Percentiles rank a stretch among this genome's conserved stretches.
phyloP scores from a whole-genome alignment of 176 grass and related monocot genomes.

The Calamus simplicifolius region DNA sequence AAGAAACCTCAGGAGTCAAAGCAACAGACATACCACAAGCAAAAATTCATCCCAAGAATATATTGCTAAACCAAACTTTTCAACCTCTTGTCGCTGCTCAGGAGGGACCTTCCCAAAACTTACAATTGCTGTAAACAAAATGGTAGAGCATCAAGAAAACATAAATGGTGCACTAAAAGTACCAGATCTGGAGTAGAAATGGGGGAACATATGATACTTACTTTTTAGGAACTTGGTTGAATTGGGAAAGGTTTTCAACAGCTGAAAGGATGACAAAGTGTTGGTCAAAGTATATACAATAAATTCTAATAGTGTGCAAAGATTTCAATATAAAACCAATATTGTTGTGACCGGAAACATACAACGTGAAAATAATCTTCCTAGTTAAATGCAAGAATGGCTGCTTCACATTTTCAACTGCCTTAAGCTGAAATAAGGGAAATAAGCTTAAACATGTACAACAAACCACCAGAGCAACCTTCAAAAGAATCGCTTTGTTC shows the following conservation, averaged over 20 bases:
- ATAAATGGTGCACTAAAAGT: not conserved
- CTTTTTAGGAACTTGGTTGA: conserved; percentile 66
- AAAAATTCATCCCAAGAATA: conserved; percentile 93
- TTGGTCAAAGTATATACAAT: too few species aligned
- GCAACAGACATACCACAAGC: conserved; percentile 38
- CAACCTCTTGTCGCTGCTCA: conserved; percentile 61
- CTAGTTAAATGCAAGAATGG: too few species aligned
- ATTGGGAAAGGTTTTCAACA: conserved; percentile 61
- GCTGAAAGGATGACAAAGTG: conserved; percentile 19
- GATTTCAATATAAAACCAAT: too few species aligned
- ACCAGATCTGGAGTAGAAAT: not conserved
- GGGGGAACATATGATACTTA: conserved; percentile 31
- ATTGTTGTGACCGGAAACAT: too few species aligned
- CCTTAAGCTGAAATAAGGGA: too few species aligned
- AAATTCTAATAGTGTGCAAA: too few species aligned
- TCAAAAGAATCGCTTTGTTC: too few species aligned
- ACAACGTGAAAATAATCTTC: too few species aligned
- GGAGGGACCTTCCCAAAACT: conserved; percentile 81
- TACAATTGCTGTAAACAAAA: conserved; percentile 41
- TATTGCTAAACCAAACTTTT: conserved; percentile 55
- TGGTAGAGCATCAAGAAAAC: not conserved
- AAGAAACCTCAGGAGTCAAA: not conserved
- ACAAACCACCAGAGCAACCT: too few species aligned
- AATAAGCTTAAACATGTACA: too few species aligned
- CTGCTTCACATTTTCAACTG: too few species aligned